A percentile compares a stretch with the other conserved stretches of the same genome.
Conservation (phyloP, 345 rosid genomes). For the Syzygium aromaticum region DNA sequence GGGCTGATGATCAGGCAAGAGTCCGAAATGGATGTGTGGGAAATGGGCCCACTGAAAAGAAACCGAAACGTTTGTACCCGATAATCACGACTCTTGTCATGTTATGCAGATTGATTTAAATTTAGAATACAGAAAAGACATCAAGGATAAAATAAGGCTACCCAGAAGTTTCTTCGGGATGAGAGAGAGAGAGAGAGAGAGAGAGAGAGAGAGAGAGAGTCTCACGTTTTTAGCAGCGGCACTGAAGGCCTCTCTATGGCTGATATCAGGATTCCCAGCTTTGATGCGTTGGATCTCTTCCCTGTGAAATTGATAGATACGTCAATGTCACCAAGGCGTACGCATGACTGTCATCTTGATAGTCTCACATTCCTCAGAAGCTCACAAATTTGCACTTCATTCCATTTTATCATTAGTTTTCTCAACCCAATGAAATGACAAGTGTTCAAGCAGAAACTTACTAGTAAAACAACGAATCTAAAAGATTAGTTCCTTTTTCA, state of each 20-base stretch:
- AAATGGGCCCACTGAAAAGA: conserved; percentile 92
- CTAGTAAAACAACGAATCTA: not conserved
- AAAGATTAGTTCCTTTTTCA: not conserved
- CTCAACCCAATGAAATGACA: not conserved
- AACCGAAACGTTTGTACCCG: conserved; percentile 5
- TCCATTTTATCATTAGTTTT: not conserved
- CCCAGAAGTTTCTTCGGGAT: not conserved
- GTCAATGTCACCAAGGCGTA: not conserved
- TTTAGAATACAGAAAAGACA: not conserved
- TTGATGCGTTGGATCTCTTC: conserved; percentile 99
- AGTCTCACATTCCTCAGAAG: not conserved
- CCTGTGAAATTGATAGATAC: conserved; percentile 29
- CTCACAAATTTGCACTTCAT: not conserved
- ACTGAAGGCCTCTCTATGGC: conserved; percentile 99
- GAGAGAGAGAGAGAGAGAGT: not conserved
- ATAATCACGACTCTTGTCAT: not conserved
- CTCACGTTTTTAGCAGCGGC: conserved; percentile 98
- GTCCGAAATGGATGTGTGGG: conserved; percentile 97
- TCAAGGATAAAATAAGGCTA: not conserved
- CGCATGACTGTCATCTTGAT: not conserved
- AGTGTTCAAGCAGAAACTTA: not conserved
- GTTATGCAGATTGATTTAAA: not conserved
- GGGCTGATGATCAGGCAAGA: conserved; percentile 84
- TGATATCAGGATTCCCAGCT: conserved; percentile 96
- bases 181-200: not conserved